Evolutionary conservation across 305 asterid genomes (phyloP), one percentile per base, ranked within the genome.

Genomic region (Striga hermonthica): DNA sequence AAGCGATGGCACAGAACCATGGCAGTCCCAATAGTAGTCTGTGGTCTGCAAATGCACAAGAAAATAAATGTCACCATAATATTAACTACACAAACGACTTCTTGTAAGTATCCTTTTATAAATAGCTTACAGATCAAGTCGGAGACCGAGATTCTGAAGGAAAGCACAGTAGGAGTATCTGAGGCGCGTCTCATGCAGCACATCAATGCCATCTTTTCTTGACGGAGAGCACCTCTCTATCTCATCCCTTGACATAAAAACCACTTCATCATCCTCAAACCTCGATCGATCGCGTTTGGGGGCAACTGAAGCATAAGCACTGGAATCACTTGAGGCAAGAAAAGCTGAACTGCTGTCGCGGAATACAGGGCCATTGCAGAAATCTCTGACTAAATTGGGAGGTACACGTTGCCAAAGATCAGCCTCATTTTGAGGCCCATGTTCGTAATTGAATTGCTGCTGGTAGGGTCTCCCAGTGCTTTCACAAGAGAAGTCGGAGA

Each of bases 1-100:
- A 93, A 90, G 36, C 96, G 99, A 72, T 93, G 99, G 79, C 97
- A 93, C 57, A 93, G 78, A 80, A 93, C 86, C 95, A 90, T 88
- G 67, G 96, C 96, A 81, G 97, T 90, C 58, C 90, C 97, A 12
- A 88, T 82, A 15, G 99, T 93, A 56, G 95, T 88, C 66, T 90
- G 99, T 16, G 99, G 99, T 73, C 99, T 93, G 91, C 74, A 83
- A 76, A 65, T 56, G 59, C 59, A 36, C 50, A 22, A 16, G 52
- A 76, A 35, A 49, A 31, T 22, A 22, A 14, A 40, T 52, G 28
- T 53, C 44, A 60, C 16, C 50, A 48, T 10, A 43, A 28, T 49
- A 37, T 16, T 49, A 22, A 64, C 10, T 48, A 40, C 52, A 67
- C 40, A 36, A 44, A 36, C 54, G 49, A 16, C 52, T 66, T 41